These are phyloP conservation scores for Ophiostoma angusticollis DNA, from an alignment of 2,329 filamentous ascomycete species.

Conservation along the genomic window DNA sequence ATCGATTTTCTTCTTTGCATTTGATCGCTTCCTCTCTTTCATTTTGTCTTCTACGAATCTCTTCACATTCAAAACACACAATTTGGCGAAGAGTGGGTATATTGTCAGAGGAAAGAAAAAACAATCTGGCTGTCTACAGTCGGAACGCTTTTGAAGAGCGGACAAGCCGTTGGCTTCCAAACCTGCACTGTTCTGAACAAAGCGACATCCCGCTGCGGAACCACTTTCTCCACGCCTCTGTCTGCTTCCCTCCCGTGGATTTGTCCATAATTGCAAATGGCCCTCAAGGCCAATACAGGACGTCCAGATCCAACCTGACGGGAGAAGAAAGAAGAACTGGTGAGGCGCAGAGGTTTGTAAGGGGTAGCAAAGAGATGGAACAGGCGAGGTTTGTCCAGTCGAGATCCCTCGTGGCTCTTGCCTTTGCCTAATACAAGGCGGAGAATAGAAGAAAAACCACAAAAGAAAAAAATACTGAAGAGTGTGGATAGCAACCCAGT, in stretches of 20 bases:
- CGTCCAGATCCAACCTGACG: constrained; percentile 2
- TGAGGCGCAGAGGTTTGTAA: neutral
- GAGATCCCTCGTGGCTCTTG: constrained; percentile 5
- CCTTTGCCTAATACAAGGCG: neutral
- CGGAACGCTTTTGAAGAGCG: constrained; percentile 1
- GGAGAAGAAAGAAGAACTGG: neutral
- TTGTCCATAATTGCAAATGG: constrained; percentile 1
- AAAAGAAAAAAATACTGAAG: constrained; percentile 3
- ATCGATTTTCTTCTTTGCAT: too few relatives aligned
- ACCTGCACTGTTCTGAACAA: neutral
- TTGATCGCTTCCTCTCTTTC: too few relatives aligned
- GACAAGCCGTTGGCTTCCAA: constrained; percentile 1
- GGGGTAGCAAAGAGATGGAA: neutral
- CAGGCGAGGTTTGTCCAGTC: neutral
- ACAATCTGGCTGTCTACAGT: constrained; percentile 6
- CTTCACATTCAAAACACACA: neutral
- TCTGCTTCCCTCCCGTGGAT: neutral
- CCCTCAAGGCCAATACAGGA: constrained; percentile 4
- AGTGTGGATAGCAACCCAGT: neutral
- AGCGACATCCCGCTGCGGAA: neutral
- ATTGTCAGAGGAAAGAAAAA: constrained; percentile 7
- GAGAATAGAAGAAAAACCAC: neutral
- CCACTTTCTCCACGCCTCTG: neutral
- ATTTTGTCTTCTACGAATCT: too few relatives aligned
- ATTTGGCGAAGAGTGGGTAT: constrained; percentile 9